Evolutionary conservation across 441 rosid species (phyloP), one percentile per base, ranked within the genome.

Genomic region (Manihot esculenta): DNA sequence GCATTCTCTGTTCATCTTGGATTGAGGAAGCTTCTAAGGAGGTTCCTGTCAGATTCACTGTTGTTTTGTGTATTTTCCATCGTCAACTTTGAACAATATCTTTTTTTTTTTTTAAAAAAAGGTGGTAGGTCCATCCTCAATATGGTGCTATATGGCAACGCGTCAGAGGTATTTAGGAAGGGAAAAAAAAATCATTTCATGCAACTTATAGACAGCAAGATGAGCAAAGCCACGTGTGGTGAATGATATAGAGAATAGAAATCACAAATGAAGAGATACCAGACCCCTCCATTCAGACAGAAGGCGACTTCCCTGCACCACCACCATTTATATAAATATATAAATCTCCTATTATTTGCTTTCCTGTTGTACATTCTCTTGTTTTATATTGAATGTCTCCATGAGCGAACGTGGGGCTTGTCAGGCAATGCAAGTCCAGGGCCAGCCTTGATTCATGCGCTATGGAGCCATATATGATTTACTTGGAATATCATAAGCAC

Each of bases 331-430:
- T 7, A 21, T 17, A 35, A 50, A 47, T 56, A 47, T 56, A 18
- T 3, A 53, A 30, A 64, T 21, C 15, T 26, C n/a, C 59, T 1
- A 18, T 59, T 59, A 24, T 73, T 49, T 33, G 66, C 35, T 18
- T 33, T 49, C 20, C n/a, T 33, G 20, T 23, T 50, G 54, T 50
- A 47, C 48, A 65, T 65, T 66, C 72, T 62, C 35, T 26, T n/a
- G 21, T 51, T 15, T 64, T 17, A 66, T 55, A 47, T 49, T 60
- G 41, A 18, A 54, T 58, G 9, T 62, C 62, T 61, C 35, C 61
- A 56, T 9, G 21, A 64, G 24, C 67, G 72, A 84, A 78, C 74
- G 66, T 67, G 83, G 72, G 72, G 60, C 38, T 56, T 78, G 81
- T 78, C 76, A 66, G 79, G 59, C 67, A 53, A 44, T 66, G 67